These are phyloP conservation scores for Persicaria tinctoria DNA, from an alignment of 148 eudicot species.

Conservation along the genomic window DNA sequence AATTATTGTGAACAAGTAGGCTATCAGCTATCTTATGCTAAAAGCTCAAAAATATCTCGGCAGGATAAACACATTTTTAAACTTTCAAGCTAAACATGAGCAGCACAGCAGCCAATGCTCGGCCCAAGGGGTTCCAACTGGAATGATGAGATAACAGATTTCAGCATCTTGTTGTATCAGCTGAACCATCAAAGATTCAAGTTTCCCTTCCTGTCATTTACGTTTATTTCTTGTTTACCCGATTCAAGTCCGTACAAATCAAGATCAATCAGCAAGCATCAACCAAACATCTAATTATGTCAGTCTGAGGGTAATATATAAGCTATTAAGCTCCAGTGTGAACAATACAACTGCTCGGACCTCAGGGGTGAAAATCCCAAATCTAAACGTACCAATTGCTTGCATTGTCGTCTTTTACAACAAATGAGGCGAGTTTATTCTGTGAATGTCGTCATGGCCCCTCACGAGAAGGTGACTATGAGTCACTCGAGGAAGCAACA, in stretches of 20 bases:
- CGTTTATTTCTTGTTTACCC: no score
- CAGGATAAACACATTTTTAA: no score
- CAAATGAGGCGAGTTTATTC: background rate
- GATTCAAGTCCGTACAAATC: background rate
- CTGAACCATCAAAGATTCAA: no score
- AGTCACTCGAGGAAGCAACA: constrained; percentile 54
- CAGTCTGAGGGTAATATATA: background rate
- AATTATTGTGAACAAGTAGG: no score
- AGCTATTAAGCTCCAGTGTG: background rate
- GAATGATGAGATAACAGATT: background rate
- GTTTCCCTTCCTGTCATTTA: no score
- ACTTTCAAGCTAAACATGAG: no score
- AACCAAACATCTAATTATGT: background rate
- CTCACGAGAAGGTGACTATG: constrained; percentile 15
- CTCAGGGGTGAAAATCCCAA: background rate
- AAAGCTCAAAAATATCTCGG: background rate
- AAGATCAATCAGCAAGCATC: background rate
- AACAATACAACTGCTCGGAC: background rate
- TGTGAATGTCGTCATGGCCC: background rate
- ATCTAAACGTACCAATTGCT: background rate
- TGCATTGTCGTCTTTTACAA: background rate
- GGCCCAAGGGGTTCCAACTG: background rate
- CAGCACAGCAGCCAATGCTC: background rate
- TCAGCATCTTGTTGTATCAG: no score
- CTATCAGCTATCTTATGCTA: no score